Conservation (phyloP, 352 stramenopile species). For the Pythium aphanidermatum region DNA sequence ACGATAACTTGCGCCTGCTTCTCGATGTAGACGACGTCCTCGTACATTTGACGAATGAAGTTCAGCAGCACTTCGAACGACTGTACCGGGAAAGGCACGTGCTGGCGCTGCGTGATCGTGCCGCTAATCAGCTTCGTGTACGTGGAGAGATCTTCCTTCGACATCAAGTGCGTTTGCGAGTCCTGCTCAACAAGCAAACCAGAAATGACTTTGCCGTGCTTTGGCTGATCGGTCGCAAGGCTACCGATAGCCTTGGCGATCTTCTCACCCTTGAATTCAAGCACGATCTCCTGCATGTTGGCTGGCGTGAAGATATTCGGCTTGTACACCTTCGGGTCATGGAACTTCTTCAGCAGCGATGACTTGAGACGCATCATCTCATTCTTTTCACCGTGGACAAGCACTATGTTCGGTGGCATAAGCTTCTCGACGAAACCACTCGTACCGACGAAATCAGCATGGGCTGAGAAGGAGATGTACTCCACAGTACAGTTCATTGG, state of each 20-base stretch:
- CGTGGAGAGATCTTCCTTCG: slow-evolving; percentile 77
- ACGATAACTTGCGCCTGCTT: slow-evolving; percentile 61
- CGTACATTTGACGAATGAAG: slow-evolving; percentile 85
- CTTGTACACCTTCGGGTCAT: slow-evolving; percentile 81
- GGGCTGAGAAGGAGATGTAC: slow-evolving; percentile 97
- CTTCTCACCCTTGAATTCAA: slow-evolving; percentile 87
- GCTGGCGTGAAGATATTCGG: slow-evolving; percentile 77
- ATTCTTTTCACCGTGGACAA: slow-evolving; percentile 97
- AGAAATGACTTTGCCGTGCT: slow-evolving; percentile 74
- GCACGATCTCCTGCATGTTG: slow-evolving; percentile 85
- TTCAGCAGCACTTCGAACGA: slow-evolving; percentile 75
- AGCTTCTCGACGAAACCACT: slow-evolving; percentile 94
- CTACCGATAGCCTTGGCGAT: slow-evolving; percentile 83
- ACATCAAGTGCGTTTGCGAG: slow-evolving; percentile 80
- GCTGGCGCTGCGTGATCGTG: slow-evolving; percentile 79
- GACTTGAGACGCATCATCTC: slow-evolving; percentile 96
- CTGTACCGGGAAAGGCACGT: slow-evolving; percentile 74
- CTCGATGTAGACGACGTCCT: slow-evolving; percentile 51
- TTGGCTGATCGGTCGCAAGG: slow-evolving; percentile 59
- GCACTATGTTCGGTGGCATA: slow-evolving; percentile 91
- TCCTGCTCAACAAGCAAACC: slow-evolving; percentile 84
- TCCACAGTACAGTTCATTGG: slow-evolving; percentile 94
- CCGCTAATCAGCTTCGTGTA: slow-evolving; percentile 83
- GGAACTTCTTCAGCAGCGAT: slow-evolving; percentile 87
- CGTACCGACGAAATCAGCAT: slow-evolving; percentile 97